Evolutionary conservation across 306 rosid species (phyloP).

Genomic region (Dalbergia cochinchinensis): DNA sequence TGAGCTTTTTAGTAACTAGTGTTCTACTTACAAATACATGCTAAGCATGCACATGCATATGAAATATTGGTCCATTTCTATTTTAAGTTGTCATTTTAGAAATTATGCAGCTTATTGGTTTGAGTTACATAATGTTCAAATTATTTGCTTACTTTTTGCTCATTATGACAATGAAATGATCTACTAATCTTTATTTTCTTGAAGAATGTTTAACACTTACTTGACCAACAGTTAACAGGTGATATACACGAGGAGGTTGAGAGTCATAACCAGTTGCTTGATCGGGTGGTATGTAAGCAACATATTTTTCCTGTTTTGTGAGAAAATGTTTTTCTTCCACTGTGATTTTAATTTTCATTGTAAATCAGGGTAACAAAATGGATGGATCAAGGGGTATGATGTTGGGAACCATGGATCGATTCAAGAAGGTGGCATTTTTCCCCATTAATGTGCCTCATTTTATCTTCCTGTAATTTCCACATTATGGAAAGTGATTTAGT

Average conservation of each 20-base stretch:
- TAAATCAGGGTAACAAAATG: slow-evolving; percentile 81
- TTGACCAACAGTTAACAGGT: slow-evolving; percentile 80
- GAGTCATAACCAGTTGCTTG: slow-evolving; percentile 84
- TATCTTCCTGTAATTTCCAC: slow-evolving; percentile 26
- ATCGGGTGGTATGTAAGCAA: slow-evolving; percentile 73
- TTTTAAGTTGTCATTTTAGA: background rate
- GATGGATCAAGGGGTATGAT: slow-evolving; percentile 94
- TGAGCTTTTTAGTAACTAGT: slow-evolving; percentile 1
- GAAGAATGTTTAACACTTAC: slow-evolving; percentile 33
- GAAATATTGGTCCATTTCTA: slow-evolving; percentile 20
- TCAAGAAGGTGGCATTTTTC: slow-evolving; percentile 73
- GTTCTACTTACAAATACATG: background rate
- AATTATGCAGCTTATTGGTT: slow-evolving; percentile 28
- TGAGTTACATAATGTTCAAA: background rate
- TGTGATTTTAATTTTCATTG: slow-evolving; percentile 41
- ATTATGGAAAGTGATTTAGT: slow-evolving; percentile 40
- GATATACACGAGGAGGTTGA: slow-evolving; percentile 96
- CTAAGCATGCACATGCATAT: background rate
- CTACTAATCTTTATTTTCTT: slow-evolving; percentile 31
- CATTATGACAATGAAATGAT: slow-evolving; percentile 35
- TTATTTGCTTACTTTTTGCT: slow-evolving; percentile 13
- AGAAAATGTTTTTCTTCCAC: slow-evolving; percentile 6
- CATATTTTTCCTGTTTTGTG: background rate
- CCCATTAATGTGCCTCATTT: slow-evolving; percentile 27
- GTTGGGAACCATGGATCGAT: slow-evolving; percentile 95